Conservation (phyloP, 768 basidiomycete species). For the Suillus cothurnatus region DNA sequence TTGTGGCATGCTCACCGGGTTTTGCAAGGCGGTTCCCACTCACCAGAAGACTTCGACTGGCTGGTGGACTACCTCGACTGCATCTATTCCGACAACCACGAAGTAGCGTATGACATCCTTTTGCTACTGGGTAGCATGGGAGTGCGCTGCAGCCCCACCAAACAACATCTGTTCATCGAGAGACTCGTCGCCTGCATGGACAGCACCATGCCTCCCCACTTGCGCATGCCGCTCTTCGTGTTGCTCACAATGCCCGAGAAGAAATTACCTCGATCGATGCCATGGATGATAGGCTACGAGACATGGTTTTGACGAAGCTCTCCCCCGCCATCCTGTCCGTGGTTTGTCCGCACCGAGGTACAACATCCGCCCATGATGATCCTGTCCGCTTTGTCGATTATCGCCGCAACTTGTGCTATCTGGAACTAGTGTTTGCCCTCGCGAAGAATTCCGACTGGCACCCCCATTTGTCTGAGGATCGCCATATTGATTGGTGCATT, state of each 20-base stretch:
- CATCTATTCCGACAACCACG: background rate
- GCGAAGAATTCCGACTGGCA: background rate
- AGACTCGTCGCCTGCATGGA: background rate
- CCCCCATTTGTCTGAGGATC: background rate
- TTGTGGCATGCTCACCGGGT: background rate
- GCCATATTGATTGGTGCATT: background rate
- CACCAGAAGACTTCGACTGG: background rate
- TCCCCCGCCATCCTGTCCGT: background rate
- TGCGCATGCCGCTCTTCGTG: background rate
- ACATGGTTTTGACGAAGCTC: background rate
- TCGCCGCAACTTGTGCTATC: background rate
- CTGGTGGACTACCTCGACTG: background rate
- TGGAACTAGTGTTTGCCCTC: background rate
- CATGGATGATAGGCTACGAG: background rate
- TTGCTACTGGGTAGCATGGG: background rate
- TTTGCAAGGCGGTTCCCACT: background rate
- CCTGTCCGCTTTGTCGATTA: background rate
- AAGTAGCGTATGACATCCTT: background rate
- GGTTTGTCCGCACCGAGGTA: background rate
- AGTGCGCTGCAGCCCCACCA: background rate
- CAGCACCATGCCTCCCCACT: background rate
- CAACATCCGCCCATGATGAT: background rate
- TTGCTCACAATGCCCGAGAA: background rate
- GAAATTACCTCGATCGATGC: background rate
- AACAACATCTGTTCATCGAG: background rate